Percentiles rank a stretch among this genome's conserved stretches.
phyloP scores from a whole-genome alignment of 2,329 filamentous ascomycete genomes.

The Verticillium longisporum region DNA sequence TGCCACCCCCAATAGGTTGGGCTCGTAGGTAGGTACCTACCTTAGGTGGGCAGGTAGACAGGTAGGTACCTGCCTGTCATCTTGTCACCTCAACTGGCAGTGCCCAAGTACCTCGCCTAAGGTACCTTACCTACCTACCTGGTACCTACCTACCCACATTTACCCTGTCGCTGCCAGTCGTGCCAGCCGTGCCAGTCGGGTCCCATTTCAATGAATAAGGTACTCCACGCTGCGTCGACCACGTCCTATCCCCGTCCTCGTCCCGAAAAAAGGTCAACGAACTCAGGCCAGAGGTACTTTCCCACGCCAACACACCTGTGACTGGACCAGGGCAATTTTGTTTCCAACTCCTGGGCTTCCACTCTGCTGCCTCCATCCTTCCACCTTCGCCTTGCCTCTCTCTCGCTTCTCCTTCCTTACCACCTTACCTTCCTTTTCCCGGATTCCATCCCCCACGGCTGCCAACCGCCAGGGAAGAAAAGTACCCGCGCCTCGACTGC shows the following conservation, averaged over 20 bases:
- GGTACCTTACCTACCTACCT: no score
- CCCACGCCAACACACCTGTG: not conserved
- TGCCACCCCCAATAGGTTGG: no score
- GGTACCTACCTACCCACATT: not conserved
- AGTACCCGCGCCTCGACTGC: slow-evolving; percentile 1
- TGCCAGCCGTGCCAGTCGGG: not conserved
- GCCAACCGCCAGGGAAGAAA: slow-evolving; percentile 11
- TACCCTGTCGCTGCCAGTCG: not conserved
- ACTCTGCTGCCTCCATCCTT: not conserved
- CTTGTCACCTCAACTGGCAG: not conserved
- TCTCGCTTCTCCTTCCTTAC: not conserved
- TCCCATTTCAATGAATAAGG: not conserved
- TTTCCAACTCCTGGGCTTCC: not conserved
- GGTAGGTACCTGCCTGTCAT: not conserved
- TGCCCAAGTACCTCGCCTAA: not conserved
- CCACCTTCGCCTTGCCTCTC: not conserved
- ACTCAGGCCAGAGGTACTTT: slow-evolving; percentile 2
- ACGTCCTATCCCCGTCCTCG: not conserved
- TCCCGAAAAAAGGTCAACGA: not conserved
- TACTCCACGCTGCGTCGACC: not conserved
- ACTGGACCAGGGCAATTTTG: not conserved
- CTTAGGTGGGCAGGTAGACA: not conserved
- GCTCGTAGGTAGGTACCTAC: no score
- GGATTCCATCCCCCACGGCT: not conserved
- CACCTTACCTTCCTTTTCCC: not conserved